Evolutionary conservation across 495 filamentous ascomycete genomes (phyloP), one percentile per base, ranked within the genome.

Genomic region (Glarea lozoyensis): DNA sequence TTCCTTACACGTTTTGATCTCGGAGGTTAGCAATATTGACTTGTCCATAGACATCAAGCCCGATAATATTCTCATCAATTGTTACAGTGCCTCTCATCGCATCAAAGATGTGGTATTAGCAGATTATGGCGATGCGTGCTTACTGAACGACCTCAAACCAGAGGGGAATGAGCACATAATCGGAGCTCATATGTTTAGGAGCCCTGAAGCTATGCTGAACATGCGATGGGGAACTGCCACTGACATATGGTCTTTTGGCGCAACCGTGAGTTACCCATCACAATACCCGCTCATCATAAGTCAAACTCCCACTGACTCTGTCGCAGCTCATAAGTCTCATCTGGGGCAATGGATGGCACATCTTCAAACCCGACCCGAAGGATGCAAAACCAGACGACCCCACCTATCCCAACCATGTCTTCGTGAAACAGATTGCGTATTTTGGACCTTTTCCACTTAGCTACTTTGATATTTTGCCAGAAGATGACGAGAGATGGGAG

Each of bases 201-300:
- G 63, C 49, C 63, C 63, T 37, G 64, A 69, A 48, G 63, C 60
- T 7, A 56, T 54, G 17, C 37, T 66, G 4, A 48, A 56, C 25
- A 53, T 67, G 10, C 44, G 34, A 37, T 67, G 53, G 64, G 53
- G 46, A 17, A n/a, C n/a, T n/a, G n/a, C n/a, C n/a, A n/a, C 64
- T 9, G 65, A 69, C 42, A 65, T 69, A 43, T 70, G 62, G 65
- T 69, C 64, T 25, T 62, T 67, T 50, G 60, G 65, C 31, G 55
- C 54, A 35, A 60, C 58, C 17, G 60, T 49, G 58, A 55, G 56
- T 56, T 29, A n/a, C n/a, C n/a, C n/a, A n/a, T n/a, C n/a, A n/a
- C n/a, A n/a, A n/a, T n/a, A n/a, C n/a, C n/a, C n/a, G n/a, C n/a
- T n/a, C n/a, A n/a, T n/a, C n/a, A n/a, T n/a, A n/a, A n/a, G n/a